Evolutionary conservation across 2,329 filamentous ascomycete genomes (phyloP).

Genomic region (Chaetomium globosum): DNA sequence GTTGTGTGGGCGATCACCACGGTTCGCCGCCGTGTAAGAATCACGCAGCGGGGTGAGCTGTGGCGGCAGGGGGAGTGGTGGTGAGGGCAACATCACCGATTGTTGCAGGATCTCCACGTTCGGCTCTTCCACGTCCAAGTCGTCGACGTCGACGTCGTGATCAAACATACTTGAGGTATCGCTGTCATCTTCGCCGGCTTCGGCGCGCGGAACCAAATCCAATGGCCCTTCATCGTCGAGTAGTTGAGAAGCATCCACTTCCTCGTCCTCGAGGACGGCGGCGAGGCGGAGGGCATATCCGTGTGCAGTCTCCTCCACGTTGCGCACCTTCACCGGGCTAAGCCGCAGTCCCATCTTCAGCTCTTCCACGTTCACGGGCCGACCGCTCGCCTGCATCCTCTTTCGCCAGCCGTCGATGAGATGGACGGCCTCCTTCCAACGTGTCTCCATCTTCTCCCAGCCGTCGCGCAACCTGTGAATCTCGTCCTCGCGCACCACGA

Average conservation of each 20-base stretch:
- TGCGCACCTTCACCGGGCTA: slow-evolving; percentile 59
- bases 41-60: slow-evolving; percentile 57
- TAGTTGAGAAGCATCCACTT: slow-evolving; percentile 35
- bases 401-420: slow-evolving; percentile 93
- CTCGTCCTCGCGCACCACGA: slow-evolving; percentile 88
- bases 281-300: slow-evolving; percentile 45
- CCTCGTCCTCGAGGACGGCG: slow-evolving; percentile 53
- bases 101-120: slow-evolving; percentile 52
- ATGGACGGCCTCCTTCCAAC: slow-evolving; percentile 85
- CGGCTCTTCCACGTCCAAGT: slow-evolving; percentile 47
- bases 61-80: slow-evolving; percentile 52
- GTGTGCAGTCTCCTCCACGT: slow-evolving; percentile 52
- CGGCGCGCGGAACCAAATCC: slow-evolving; percentile 46
- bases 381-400: slow-evolving; percentile 71
- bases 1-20: slow-evolving; percentile 39
- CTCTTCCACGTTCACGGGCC: slow-evolving; percentile 69
- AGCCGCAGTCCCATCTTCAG: slow-evolving; percentile 68
- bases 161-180: slow-evolving; percentile 51
- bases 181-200: slow-evolving; percentile 38
- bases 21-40: slow-evolving; percentile 55
- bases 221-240: slow-evolving; percentile 46
- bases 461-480: slow-evolving; percentile 80
- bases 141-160: slow-evolving; percentile 48
- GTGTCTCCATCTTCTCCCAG: slow-evolving; percentile 89
- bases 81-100: slow-evolving; percentile 48